Evolutionary conservation across 2,329 filamentous ascomycete genomes (phyloP), one percentile per base, ranked within the genome.

Genomic region (Coniella vitis): DNA sequence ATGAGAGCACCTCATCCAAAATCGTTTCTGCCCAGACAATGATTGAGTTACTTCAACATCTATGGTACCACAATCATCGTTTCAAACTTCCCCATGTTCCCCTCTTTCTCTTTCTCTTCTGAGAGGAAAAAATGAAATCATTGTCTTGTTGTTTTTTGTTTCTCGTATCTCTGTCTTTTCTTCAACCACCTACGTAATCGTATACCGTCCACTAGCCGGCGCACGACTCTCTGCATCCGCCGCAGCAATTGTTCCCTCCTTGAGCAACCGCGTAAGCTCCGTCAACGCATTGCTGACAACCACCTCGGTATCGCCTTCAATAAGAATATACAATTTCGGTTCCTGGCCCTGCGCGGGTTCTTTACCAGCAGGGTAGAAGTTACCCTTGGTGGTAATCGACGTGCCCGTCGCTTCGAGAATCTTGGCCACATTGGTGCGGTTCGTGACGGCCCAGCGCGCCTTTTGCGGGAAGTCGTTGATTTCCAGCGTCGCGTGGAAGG

Each of bases 401-500:
- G 90, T 95, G 36, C 90, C 91, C 0, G 91, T 96, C 9, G 87
- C 81, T 62, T 98, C 93, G 56, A 98, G 77, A 58, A 98, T 96
- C 75, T 97, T 98, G 58, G 91, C 90, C 49, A 98, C 93, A 61
- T 98, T 98, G 32, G 93, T 97, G 56, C 93, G 83, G 66, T 98
- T 98, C 35, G 93, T 98, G 70, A 98, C 93, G 10, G 90, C 91
- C 93, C 93, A 98, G 59, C 93, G 82, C 55, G 93, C 93, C 74
- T 96, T 97, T 66, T 98, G 93, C 31, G 93, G 93, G 68, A 97
- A 97, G 69, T 98, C 93, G 68, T 98, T 98, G 79, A 98, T 98
- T 68, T 97, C 93, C 54, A 98, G 76, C 4, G 91, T 97, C 14
- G 93, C 90, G 65, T 98, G 93, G 76, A 90, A 98, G 0, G 90